phyloP scores from a whole-genome alignment of 768 basidiomycete species.

The Podaxis mareebaensis region DNA sequence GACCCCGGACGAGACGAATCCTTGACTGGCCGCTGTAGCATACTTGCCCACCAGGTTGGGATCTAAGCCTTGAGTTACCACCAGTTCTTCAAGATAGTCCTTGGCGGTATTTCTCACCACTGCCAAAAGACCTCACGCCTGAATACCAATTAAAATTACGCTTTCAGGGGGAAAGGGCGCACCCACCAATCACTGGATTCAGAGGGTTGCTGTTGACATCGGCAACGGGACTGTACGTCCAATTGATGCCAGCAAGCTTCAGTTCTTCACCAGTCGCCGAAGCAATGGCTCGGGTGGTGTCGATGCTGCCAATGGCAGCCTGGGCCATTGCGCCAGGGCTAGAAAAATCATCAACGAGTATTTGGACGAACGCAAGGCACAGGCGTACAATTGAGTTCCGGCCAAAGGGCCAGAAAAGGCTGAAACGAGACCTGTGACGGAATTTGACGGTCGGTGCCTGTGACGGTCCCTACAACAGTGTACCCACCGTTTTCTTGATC shows the following conservation, averaged over 20 bases:
- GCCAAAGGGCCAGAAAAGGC: slow-evolving; percentile 58
- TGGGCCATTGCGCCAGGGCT: slow-evolving; percentile 79
- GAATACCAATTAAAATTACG: slow-evolving; percentile 4
- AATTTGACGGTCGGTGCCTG: background rate
- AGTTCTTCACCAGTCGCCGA: slow-evolving; percentile 56
- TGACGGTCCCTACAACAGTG: background rate
- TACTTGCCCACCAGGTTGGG: slow-evolving; percentile 51
- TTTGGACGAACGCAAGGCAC: background rate
- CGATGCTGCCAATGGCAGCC: slow-evolving; percentile 50
- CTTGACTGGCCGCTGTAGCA: slow-evolving; percentile 46
- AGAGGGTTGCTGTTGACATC: slow-evolving; percentile 70
- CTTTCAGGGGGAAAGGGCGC: background rate
- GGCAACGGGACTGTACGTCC: slow-evolving; percentile 71
- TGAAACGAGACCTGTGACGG: slow-evolving; percentile 58
- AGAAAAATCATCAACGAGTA: background rate
- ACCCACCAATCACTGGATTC: slow-evolving; percentile 71
- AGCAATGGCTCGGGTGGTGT: slow-evolving; percentile 46
- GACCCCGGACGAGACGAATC: slow-evolving; percentile 48
- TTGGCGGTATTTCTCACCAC: slow-evolving; percentile 42
- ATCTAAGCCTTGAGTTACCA: slow-evolving; percentile 37
- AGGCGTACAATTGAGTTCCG: slow-evolving; percentile 67
- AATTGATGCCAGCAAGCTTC: slow-evolving; percentile 63
- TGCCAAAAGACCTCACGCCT: slow-evolving; percentile 74
- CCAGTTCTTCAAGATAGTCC: background rate
- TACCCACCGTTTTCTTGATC: slow-evolving; percentile 71